Conservation (phyloP, 352 stramenopile genomes). For the Phytophthora lateralis region DNA sequence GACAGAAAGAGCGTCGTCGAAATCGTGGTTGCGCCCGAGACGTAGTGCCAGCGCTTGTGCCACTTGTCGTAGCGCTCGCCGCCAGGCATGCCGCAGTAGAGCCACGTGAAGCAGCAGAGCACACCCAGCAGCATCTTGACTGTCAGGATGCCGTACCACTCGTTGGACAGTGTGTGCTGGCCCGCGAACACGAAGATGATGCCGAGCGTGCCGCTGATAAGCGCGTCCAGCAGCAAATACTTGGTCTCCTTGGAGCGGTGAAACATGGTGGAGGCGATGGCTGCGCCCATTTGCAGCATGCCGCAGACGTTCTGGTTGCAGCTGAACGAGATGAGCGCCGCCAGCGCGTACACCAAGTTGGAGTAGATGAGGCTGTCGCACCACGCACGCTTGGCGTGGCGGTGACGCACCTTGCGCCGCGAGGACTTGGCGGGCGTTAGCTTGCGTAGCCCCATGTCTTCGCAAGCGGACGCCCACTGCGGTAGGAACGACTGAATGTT, state of each 20-base stretch:
- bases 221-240: conserved; percentile 78
- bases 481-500: conserved; percentile 34
- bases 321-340: conserved; percentile 70
- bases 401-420: conserved; percentile 50
- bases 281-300: conserved; percentile 69
- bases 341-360: conserved; percentile 79
- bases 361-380: conserved; percentile 83
- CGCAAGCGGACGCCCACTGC: conserved; percentile 42
- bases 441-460: conserved; percentile 40
- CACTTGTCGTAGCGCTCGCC: conserved; percentile 78
- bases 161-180: conserved; percentile 66
- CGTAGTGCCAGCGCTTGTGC: conserved; percentile 86
- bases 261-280: conserved; percentile 78
- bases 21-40: conserved; percentile 78
- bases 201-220: conserved; percentile 75
- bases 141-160: conserved; percentile 78
- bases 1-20: conserved; percentile 75
- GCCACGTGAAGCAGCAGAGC: conserved; percentile 77
- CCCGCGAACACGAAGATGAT: conserved; percentile 75
- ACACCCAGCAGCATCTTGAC: conserved; percentile 62
- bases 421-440: conserved; percentile 33
- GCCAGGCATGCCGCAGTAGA: conserved; percentile 82
- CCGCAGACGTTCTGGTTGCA: conserved; percentile 78
- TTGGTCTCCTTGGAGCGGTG: conserved; percentile 86
- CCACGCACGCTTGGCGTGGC: conserved; percentile 64